Evolutionary conservation across 192 early-diverging fungal genomes (phyloP).

Genomic region (Geosiphon pyriformis): DNA sequence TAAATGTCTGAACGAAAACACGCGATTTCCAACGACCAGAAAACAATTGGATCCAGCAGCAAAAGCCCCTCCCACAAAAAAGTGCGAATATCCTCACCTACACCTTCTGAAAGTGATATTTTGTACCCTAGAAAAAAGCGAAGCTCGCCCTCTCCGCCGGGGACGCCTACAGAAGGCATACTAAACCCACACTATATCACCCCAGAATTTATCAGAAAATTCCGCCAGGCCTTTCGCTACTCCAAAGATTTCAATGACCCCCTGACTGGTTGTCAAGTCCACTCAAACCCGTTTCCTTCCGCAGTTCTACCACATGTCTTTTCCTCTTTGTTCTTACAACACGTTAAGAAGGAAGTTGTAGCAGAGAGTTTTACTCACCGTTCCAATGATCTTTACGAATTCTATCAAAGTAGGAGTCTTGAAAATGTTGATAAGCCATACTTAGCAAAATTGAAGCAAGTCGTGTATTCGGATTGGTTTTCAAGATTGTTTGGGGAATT

Average conservation of each 20-base stretch:
- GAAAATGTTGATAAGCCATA: conserved; percentile 35
- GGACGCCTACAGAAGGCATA: conserved; percentile 12
- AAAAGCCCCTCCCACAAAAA: too few species aligned
- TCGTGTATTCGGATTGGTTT: conserved; percentile 57
- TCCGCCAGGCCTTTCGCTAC: conserved; percentile 34
- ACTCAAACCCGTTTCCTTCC: conserved; percentile 30
- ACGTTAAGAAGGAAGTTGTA: conserved; percentile 34
- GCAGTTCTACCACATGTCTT: conserved; percentile 36
- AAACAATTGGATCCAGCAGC: too few species aligned
- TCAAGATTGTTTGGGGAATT: conserved; percentile 52
- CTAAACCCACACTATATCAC: conserved; percentile 35
- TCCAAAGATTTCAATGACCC: conserved; percentile 25
- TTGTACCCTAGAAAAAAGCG: too few species aligned
- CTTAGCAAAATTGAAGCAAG: conserved; percentile 48
- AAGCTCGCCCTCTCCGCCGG: too few species aligned
- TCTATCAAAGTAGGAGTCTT: conserved; percentile 61
- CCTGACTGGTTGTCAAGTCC: conserved; percentile 24
- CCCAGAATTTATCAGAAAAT: conserved; percentile 27
- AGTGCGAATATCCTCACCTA: too few species aligned
- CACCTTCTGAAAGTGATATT: too few species aligned
- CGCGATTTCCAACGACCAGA: too few species aligned
- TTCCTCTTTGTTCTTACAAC: conserved; percentile 29
- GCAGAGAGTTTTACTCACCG: conserved; percentile 39
- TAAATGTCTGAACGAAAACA: too few species aligned
- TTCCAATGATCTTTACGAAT: conserved; percentile 69